Conservation (phyloP, 176 grass and related monocot species). For the Metroxylon sagu region DNA sequence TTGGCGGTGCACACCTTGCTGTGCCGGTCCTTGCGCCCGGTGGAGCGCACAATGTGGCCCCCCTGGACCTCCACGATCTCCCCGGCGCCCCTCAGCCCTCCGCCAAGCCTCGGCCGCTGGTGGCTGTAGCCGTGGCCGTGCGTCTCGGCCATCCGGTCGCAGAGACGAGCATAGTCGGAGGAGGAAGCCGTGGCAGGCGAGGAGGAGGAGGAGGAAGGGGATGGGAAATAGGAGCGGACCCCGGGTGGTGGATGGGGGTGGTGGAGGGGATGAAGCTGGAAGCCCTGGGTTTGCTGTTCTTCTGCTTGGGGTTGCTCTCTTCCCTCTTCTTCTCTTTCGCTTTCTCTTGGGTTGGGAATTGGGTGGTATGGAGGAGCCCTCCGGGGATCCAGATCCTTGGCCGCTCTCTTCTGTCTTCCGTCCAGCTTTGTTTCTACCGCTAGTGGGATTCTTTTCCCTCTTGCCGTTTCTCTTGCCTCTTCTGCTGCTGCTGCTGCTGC, state of each 20-base stretch:
- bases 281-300: neutral
- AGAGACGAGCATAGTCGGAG: constrained; percentile 9
- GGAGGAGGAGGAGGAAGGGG: neutral
- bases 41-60: constrained; percentile 16
- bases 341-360: constrained; percentile 5
- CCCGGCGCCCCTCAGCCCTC: constrained; percentile 2
- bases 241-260: neutral
- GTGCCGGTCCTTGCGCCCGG: constrained; percentile 18
- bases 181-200: constrained; percentile 12
- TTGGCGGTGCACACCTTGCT: constrained; percentile 29
- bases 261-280: constrained; percentile 9
- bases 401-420: neutral
- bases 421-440: constrained; percentile 5
- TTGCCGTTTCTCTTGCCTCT: neutral
- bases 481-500: neutral
- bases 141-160: constrained; percentile 3
- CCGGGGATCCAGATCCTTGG: constrained; percentile 16
- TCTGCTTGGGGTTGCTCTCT: neutral
- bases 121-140: neutral
- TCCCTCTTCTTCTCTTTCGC: constrained; percentile 5
- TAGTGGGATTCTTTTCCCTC: neutral
- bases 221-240: neutral
- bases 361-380: constrained; percentile 2
- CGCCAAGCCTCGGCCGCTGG: neutral
- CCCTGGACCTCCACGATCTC: constrained; percentile 24